These are phyloP conservation scores for Pholiota conissans DNA, from an alignment of 768 basidiomycete genomes.

Conservation along the genomic window DNA sequence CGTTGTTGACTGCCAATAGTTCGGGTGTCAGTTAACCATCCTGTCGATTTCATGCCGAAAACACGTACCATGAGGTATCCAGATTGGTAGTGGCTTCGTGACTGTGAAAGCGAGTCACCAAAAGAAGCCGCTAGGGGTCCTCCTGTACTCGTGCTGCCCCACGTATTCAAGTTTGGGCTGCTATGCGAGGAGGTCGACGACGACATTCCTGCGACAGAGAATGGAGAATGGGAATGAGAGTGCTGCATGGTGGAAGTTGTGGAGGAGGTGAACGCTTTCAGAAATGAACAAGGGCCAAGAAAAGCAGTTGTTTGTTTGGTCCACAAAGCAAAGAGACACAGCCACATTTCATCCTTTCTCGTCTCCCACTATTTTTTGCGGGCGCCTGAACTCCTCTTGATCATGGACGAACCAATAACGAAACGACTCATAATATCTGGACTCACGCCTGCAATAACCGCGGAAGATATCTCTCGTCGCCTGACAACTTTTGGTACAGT, in stretches of 20 bases:
- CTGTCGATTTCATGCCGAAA: neutral
- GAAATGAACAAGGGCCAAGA: neutral
- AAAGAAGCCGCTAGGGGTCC: constrained; percentile 50
- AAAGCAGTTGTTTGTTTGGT: constrained; percentile 8
- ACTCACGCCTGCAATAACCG: constrained; percentile 63
- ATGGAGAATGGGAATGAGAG: constrained; percentile 41
- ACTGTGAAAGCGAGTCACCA: constrained; percentile 69
- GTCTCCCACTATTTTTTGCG: neutral
- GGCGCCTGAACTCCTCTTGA: neutral
- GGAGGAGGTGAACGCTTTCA: neutral
- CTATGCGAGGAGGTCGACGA: constrained; percentile 47
- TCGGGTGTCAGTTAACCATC: neutral
- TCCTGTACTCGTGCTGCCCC: constrained; percentile 49
- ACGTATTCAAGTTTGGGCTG: constrained; percentile 50
- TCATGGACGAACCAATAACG: constrained; percentile 31
- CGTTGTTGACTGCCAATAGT: constrained; percentile 49
- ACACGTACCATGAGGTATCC: constrained; percentile 75
- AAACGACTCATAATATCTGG: constrained; percentile 78
- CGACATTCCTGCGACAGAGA: constrained; percentile 64
- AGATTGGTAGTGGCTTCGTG: constrained; percentile 75
- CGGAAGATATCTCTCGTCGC: constrained; percentile 54
- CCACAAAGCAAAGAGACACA: constrained; percentile 10
- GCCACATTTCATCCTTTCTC: too few species aligned
- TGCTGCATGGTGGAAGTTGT: constrained; percentile 35
- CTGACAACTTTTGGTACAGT: constrained; percentile 70